phyloP scores from a whole-genome alignment of 768 basidiomycete genomes.

The Boletus sp. region DNA sequence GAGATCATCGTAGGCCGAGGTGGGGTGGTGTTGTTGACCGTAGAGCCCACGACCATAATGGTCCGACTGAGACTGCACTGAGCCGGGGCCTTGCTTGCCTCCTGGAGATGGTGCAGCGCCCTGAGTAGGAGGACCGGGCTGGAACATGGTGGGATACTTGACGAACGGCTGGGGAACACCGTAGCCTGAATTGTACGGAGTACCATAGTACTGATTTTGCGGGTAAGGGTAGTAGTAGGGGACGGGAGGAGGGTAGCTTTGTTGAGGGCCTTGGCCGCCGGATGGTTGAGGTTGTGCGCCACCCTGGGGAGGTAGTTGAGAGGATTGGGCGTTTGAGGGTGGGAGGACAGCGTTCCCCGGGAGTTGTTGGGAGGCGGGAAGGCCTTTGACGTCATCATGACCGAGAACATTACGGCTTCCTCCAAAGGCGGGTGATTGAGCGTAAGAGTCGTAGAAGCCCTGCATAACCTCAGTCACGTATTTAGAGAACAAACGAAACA shows the following conservation, averaged over 20 bases:
- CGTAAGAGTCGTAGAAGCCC: slow-evolving; percentile 78
- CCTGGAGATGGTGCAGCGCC: slow-evolving; percentile 62
- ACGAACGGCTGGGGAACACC: slow-evolving; percentile 64
- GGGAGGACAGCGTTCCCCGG: slow-evolving; percentile 48
- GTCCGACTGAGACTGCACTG: slow-evolving; percentile 50
- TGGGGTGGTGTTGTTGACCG: slow-evolving; percentile 49
- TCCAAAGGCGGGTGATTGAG: slow-evolving; percentile 60
- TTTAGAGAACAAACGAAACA: slow-evolving; percentile 5
- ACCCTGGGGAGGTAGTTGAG: slow-evolving; percentile 49
- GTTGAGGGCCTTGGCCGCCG: slow-evolving; percentile 62
- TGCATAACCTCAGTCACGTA: slow-evolving; percentile 29
- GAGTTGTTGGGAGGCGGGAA: slow-evolving; percentile 58
- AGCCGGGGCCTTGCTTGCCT: slow-evolving; percentile 59
- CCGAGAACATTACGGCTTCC: slow-evolving; percentile 56
- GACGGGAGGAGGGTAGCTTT: slow-evolving; percentile 59
- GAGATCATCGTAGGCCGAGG: slow-evolving; percentile 48
- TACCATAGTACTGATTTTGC: slow-evolving; percentile 73
- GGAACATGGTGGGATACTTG: slow-evolving; percentile 77
- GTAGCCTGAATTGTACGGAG: slow-evolving; percentile 60
- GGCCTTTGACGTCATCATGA: slow-evolving; percentile 75
- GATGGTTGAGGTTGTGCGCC: slow-evolving; percentile 54
- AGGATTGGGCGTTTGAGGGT: slow-evolving; percentile 49
- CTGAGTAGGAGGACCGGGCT: slow-evolving; percentile 66
- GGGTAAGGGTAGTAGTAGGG: slow-evolving; percentile 66
- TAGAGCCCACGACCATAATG: slow-evolving; percentile 65